These are phyloP conservation scores for Globisporangium paddicum DNA, from an alignment of 352 stramenopile genomes.

Conservation along the genomic window DNA sequence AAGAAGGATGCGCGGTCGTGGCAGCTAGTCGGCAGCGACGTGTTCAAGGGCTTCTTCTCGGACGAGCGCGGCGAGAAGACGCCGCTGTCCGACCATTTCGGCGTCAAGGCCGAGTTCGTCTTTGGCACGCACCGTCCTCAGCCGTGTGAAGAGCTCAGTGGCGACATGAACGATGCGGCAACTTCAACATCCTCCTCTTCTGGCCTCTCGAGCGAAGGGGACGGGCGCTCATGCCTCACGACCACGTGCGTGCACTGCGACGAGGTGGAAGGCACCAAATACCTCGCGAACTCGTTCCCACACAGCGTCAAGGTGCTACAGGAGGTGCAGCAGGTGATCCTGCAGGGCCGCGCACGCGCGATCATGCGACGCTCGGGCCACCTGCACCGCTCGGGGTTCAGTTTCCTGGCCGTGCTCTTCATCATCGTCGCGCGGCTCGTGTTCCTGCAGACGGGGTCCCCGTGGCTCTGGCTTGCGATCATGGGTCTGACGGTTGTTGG, in stretches of 20 bases:
- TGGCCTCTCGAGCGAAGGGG: slow-evolving; percentile 2
- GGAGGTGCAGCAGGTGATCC: slow-evolving; percentile 40
- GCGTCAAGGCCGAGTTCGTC: slow-evolving; percentile 62
- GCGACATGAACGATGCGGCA: slow-evolving; percentile 20
- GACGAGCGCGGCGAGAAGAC: slow-evolving; percentile 52
- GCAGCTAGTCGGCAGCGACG: slow-evolving; percentile 52
- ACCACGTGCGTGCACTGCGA: slow-evolving; percentile 46
- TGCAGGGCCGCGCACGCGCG: slow-evolving; percentile 35
- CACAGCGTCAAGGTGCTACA: slow-evolving; percentile 27
- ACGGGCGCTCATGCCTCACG: slow-evolving; percentile 22
- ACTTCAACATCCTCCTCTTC: slow-evolving; percentile 2
- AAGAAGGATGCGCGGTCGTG: slow-evolving; percentile 19
- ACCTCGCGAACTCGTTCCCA: slow-evolving; percentile 17
- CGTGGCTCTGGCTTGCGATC: slow-evolving; percentile 27
- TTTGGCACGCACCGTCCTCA: slow-evolving; percentile 33
- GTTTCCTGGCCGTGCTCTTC: slow-evolving; percentile 9
- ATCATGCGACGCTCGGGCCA: slow-evolving; percentile 31
- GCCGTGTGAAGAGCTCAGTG: slow-evolving; percentile 29
- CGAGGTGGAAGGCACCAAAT: slow-evolving; percentile 22
- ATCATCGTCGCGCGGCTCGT: slow-evolving; percentile 22
- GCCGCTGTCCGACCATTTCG: slow-evolving; percentile 77
- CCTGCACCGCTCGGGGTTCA: slow-evolving; percentile 28
- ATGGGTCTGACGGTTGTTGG: slow-evolving; percentile 32
- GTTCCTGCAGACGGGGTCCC: slow-evolving; percentile 20
- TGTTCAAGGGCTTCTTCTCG: slow-evolving; percentile 78